phyloP scores from a whole-genome alignment of 2,329 filamentous ascomycete species.

The Graphilbum fragrans region DNA sequence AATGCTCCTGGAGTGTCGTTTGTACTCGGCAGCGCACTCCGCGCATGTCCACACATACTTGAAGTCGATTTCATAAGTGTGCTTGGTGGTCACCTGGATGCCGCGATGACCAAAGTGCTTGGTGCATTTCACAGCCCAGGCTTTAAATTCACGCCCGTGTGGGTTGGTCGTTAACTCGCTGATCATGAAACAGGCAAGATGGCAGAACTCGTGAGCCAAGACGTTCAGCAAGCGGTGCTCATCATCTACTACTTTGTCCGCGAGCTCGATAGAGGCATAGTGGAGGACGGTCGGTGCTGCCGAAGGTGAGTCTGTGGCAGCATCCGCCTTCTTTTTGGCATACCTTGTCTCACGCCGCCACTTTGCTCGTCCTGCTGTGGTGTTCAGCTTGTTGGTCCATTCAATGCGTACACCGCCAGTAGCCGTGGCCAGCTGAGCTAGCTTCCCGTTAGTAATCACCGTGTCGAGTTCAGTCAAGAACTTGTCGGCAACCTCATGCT shows the following conservation, averaged over 20 bases:
- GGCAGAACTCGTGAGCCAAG: conserved; percentile 93
- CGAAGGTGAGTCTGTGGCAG: not conserved
- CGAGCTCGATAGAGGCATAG: conserved; percentile 76
- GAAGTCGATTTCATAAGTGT: conserved; percentile 81
- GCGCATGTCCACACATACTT: conserved; percentile 81
- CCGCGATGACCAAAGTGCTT: conserved; percentile 45
- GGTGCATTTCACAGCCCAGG: conserved; percentile 25
- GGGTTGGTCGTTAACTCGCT: conserved; percentile 29
- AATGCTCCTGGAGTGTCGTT: conserved; percentile 78
- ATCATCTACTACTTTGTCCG: conserved; percentile 75
- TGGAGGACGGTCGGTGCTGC: conserved; percentile 23
- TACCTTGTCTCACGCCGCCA: conserved; percentile 49
- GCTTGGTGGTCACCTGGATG: conserved; percentile 77
- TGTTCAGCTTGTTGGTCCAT: conserved; percentile 70
- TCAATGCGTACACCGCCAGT: conserved; percentile 61
- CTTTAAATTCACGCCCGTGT: conserved; percentile 15
- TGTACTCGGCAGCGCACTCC: conserved; percentile 58
- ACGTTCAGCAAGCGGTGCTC: conserved; percentile 73
- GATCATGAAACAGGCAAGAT: conserved; percentile 86
- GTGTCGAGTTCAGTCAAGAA: conserved; percentile 62
- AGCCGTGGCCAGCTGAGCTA: conserved; percentile 42
- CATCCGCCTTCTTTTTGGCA: not conserved
- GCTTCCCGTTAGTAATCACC: conserved; percentile 46
- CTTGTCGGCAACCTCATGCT: conserved; percentile 46
- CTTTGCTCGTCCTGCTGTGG: conserved; percentile 64